These are phyloP conservation scores for Chaetomidium leptoderma DNA, from an alignment of 495 filamentous ascomycete genomes.

Conservation along the genomic window DNA sequence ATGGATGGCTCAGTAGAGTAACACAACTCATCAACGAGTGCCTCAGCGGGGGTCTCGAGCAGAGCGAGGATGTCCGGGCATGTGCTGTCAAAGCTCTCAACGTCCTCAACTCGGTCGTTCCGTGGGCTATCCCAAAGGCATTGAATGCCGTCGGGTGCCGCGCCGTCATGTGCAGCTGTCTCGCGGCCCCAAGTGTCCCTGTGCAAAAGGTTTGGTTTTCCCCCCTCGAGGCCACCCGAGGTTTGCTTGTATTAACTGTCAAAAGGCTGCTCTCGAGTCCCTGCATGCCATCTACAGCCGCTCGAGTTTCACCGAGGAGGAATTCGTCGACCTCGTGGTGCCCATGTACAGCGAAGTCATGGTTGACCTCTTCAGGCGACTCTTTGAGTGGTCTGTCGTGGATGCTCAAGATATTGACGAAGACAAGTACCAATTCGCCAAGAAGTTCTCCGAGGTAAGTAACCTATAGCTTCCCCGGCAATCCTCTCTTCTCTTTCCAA, in stretches of 20 bases:
- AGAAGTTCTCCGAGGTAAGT: slow-evolving; percentile 86
- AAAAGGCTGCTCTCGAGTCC: slow-evolving; percentile 75
- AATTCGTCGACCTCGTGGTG: slow-evolving; percentile 72
- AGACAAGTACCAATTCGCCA: slow-evolving; percentile 83
- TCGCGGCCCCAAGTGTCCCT: slow-evolving; percentile 67
- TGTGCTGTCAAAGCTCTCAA: slow-evolving; percentile 71
- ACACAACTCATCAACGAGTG: slow-evolving; percentile 70
- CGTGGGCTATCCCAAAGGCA: slow-evolving; percentile 82
- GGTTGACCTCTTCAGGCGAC: slow-evolving; percentile 64
- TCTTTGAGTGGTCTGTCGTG: slow-evolving; percentile 79
- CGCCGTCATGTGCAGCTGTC: slow-evolving; percentile 64
- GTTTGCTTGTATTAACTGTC: slow-evolving; percentile 11
- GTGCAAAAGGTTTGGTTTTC: slow-evolving; percentile 48
- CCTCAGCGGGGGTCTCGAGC: slow-evolving; percentile 57
- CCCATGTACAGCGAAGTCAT: slow-evolving; percentile 70
- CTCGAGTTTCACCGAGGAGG: slow-evolving; percentile 66
- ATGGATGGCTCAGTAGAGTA: slow-evolving; percentile 82
- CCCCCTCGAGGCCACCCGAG: slow-evolving; percentile 20
- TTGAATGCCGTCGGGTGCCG: slow-evolving; percentile 66
- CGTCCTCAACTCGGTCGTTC: slow-evolving; percentile 67
- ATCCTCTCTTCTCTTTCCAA: not conserved
- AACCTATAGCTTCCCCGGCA: not conserved
- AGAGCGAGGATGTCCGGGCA: slow-evolving; percentile 58
- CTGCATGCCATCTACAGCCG: slow-evolving; percentile 77
- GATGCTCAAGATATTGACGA: slow-evolving; percentile 79